Percentiles rank a stretch among this genome's conserved stretches.
Evolutionary conservation across 768 basidiomycete species (phyloP).

Genomic region (Collybia nuda): DNA sequence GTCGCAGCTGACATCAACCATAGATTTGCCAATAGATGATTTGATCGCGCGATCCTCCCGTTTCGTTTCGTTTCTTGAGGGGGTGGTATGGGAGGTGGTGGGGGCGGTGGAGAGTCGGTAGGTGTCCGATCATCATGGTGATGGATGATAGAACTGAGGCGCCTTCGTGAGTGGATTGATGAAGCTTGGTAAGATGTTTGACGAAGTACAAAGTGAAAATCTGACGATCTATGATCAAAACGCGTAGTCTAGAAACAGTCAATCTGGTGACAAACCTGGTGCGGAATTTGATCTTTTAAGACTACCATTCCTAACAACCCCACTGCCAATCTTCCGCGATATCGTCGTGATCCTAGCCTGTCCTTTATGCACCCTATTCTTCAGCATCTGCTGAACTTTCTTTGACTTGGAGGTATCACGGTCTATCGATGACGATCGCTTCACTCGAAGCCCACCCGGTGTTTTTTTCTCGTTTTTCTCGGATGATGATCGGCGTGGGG

Average conservation of each 20-base stretch:
- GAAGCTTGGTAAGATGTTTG: slow-evolving; percentile 68
- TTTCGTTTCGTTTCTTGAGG: slow-evolving; percentile 35
- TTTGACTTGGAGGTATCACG: slow-evolving; percentile 58
- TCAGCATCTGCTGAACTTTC: slow-evolving; percentile 75
- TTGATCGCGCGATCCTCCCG: slow-evolving; percentile 53
- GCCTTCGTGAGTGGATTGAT: slow-evolving; percentile 81
- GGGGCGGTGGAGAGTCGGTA: slow-evolving; percentile 37
- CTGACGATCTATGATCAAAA: slow-evolving; percentile 28
- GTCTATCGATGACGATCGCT: slow-evolving; percentile 40
- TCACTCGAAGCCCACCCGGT: slow-evolving; percentile 13
- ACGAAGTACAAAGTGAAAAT: slow-evolving; percentile 66
- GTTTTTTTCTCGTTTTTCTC: slow-evolving; percentile 13
- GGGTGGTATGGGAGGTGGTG: slow-evolving; percentile 42
- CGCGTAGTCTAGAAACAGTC: neutral
- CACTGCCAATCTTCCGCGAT: slow-evolving; percentile 73
- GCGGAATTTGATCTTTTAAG: slow-evolving; percentile 66
- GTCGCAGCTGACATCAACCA: slow-evolving; percentile 97
- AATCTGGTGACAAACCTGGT: slow-evolving; percentile 48
- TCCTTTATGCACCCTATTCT: slow-evolving; percentile 71
- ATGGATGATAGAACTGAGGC: slow-evolving; percentile 49
- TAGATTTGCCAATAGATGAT: slow-evolving; percentile 74
- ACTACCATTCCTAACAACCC: slow-evolving; percentile 55
- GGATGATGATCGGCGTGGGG: slow-evolving; percentile 7
- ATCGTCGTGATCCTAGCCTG: slow-evolving; percentile 74
- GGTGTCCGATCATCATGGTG: slow-evolving; percentile 35